Percentiles rank a stretch among this genome's conserved stretches.
phyloP scores from a whole-genome alignment of 2,329 filamentous ascomycete species.

The Fusarium cicatricum region DNA sequence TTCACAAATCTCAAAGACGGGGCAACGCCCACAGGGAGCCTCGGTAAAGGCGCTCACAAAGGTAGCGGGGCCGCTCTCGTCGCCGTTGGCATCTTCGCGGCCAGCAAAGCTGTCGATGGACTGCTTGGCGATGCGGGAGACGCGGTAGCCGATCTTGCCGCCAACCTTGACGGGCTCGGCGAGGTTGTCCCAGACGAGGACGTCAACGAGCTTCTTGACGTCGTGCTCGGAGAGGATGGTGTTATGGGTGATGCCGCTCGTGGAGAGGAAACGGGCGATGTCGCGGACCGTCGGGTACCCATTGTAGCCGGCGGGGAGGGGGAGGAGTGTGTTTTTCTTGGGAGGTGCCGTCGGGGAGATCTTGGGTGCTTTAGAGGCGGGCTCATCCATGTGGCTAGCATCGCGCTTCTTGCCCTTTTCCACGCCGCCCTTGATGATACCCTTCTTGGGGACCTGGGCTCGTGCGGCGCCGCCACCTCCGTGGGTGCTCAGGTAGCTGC shows the following conservation, averaged over 20 bases:
- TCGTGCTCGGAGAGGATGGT: constrained; percentile 76
- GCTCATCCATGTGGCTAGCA: constrained; percentile 51
- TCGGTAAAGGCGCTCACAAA: constrained; percentile 81
- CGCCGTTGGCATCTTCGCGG: constrained; percentile 48
- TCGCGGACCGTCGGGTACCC: constrained; percentile 83
- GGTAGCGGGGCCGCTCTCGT: constrained; percentile 52
- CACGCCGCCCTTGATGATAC: constrained; percentile 59
- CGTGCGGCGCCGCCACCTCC: constrained; percentile 43
- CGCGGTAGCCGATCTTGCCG: constrained; percentile 61
- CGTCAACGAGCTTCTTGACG: constrained; percentile 85
- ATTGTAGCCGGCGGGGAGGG: constrained; percentile 71
- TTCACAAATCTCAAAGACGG: constrained; percentile 91
- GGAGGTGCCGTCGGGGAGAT: constrained; percentile 26
- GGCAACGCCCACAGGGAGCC: constrained; percentile 89
- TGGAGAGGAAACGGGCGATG: constrained; percentile 78
- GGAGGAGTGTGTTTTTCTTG: constrained; percentile 55
- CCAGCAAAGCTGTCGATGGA: constrained; percentile 52
- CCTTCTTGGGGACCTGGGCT: constrained; percentile 63
- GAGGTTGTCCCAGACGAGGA: constrained; percentile 87
- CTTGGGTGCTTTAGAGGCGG: constrained; percentile 43
- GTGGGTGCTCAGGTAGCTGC: constrained; percentile 67
- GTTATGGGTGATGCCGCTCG: constrained; percentile 74
- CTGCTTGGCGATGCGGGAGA: constrained; percentile 58
- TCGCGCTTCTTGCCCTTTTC: constrained; percentile 60
- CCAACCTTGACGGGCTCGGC: constrained; percentile 71